Percentiles rank a stretch among this genome's conserved stretches.
These are phyloP conservation scores for Boletus sensibilis DNA, from an alignment of 768 basidiomycete genomes.

Conservation along the genomic window DNA sequence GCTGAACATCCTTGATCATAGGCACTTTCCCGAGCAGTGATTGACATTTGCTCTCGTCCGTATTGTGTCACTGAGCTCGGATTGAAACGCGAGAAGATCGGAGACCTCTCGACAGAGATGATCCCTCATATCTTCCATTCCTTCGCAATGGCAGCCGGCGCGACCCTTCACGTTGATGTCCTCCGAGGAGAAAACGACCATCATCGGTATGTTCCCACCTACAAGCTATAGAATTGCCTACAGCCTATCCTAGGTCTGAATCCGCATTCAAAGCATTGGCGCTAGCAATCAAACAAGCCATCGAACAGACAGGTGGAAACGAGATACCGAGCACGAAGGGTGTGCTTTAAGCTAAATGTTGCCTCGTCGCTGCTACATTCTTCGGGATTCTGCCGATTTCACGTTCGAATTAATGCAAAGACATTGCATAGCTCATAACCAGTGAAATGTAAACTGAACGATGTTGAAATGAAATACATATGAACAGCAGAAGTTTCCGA, in stretches of 20 bases:
- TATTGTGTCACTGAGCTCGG: constrained; percentile 93
- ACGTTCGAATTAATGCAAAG: background rate
- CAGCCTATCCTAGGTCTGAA: constrained; percentile 65
- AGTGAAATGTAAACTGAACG: background rate
- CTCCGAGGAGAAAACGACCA: constrained; percentile 96
- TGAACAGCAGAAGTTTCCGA: constrained; percentile 6
- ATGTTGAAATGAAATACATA: constrained; percentile 18
- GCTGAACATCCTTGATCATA: constrained; percentile 32
- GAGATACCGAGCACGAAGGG: constrained; percentile 98
- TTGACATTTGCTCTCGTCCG: constrained; percentile 97
- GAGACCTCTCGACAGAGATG: constrained; percentile 97
- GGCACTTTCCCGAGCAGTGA: constrained; percentile 94
- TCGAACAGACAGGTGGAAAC: constrained; percentile 80
- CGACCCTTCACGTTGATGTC: constrained; percentile 92
- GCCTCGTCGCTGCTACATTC: background rate
- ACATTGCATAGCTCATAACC: background rate
- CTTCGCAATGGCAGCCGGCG: constrained; percentile 94
- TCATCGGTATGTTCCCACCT: constrained; percentile 65
- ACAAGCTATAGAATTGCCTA: background rate
- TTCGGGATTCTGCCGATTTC: background rate
- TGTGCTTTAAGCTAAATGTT: constrained; percentile 57
- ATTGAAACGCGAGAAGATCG: constrained; percentile 85
- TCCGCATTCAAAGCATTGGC: constrained; percentile 98
- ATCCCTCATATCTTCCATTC: constrained; percentile 97
- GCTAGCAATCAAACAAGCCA: constrained; percentile 92